Base-by-base conservation (phyloP, 495 filamentous ascomycete genomes). In the Lasiosphaeris hirsuta region DNA sequence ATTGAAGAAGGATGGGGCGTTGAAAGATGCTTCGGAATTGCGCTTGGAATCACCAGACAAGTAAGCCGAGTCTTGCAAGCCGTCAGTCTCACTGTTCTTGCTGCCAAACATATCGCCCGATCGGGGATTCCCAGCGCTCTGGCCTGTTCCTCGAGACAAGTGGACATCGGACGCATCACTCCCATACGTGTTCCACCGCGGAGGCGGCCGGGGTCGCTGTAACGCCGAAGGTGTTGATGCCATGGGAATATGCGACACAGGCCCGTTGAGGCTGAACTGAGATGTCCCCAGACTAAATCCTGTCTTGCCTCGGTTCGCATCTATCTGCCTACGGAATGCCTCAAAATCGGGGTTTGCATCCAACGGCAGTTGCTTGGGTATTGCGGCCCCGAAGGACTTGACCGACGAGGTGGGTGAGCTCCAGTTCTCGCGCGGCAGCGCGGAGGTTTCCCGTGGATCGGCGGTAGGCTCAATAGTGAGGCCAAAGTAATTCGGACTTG, bases 401-500 rank as follows among this genome's bases (percentile, higher is more conserved):
- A 89, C 75, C 40, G 83, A 84, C 5, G 88, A 85, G 9, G 84
- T 80, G 10, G 84, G 78, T 18, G 86, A 77, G 57, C 86, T 88
- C 86, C 87, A 92, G 72, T 87, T 87, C 60, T 84, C 82, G 56
- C 81, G 82, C 7, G 84, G 77, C 15, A 84, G 72, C 41, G 78
- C 73, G 46, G 76, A 78, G 1, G 87, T 87, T 47, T 84, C 78
- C 51, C 81, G 76, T n/a, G 80, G 70, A 59, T 88, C 85, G 45
- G 63, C 75, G 18, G 71, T 57, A 34, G 81, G 75, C 41, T 93
- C 87, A 51, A 88, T 72, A 33, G 78, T 73, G 46, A 94, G 78
- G 44, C 86, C 87, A 62, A 96, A 96, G 70, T 96, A 96, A 66
- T 87, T 90, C 15, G 90, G 87, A 65, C 87, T 90, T 15, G 86